Evolutionary conservation across 331 rosid species (phyloP).

Genomic region (Pyrus hybrid): DNA sequence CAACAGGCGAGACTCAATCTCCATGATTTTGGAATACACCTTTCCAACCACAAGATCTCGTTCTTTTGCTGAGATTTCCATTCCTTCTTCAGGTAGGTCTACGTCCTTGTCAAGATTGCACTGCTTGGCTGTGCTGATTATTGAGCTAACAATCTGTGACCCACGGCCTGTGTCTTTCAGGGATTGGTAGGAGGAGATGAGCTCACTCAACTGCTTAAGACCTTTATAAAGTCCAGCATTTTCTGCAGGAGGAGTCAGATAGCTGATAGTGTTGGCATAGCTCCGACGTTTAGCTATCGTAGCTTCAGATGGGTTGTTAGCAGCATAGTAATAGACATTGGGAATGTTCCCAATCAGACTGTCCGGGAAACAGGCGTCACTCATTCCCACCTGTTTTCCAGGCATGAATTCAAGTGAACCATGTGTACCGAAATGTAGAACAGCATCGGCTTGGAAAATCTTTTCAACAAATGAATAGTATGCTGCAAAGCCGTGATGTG

Average conservation of each 20-base stretch:
- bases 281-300: slow-evolving; percentile 93
- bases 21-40: slow-evolving; percentile 93
- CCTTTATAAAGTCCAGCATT: slow-evolving; percentile 99
- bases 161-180: slow-evolving; percentile 97
- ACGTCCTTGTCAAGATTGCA: slow-evolving; percentile 98
- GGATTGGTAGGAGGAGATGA: slow-evolving; percentile 87
- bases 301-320: slow-evolving; percentile 96
- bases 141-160: slow-evolving; percentile 88
- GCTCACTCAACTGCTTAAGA: slow-evolving; percentile 94
- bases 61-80: slow-evolving; percentile 69
- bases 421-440: slow-evolving; percentile 95
- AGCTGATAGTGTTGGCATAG: slow-evolving; percentile 95
- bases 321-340: slow-evolving; percentile 88
- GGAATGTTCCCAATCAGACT: slow-evolving; percentile 95
- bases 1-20: slow-evolving; percentile 86
- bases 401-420: slow-evolving; percentile 99
- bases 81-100: slow-evolving; percentile 73
- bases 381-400: slow-evolving; percentile 99
- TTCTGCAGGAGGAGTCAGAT: slow-evolving; percentile 97
- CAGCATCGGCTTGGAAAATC: slow-evolving; percentile 89
- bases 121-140: slow-evolving; percentile 88
- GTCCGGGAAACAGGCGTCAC: slow-evolving; percentile 92
- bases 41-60: slow-evolving; percentile 88
- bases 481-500: slow-evolving; percentile 98
- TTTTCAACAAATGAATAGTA: slow-evolving; percentile 85